Evolutionary conservation across 176 grass and related monocot genomes (phyloP), one percentile per base, ranked within the genome.

Genomic region (Aechmea fasciata): DNA sequence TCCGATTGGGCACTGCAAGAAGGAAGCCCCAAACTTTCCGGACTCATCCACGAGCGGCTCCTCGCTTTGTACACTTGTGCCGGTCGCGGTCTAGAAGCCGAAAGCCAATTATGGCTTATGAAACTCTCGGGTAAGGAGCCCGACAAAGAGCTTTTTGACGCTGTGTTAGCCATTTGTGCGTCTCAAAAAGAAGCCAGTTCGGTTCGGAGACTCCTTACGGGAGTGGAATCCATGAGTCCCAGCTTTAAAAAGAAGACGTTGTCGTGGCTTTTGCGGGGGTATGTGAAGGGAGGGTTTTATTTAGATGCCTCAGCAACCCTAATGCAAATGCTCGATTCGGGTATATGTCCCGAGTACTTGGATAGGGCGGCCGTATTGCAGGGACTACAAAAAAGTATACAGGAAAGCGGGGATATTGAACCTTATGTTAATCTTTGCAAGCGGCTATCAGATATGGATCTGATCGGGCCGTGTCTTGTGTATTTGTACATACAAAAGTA

Each of bases 191-290:
- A 96, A 78, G 80, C 51, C 15, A 73, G 78, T 76, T 83, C 88
- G 11, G 79, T 96, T 14, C 66, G 78, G 23, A 77, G 88, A 73
- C 78, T 96, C 64, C 83, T 96, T 49, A 73, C 88, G 49, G 88
- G 92, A 66, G 75, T 87, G 4, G 85, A 89, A 67, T 86, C 85
- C n/a, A 80, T 73, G 65, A 89, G 86, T 51, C 65, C 76, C 0
- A 77, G 79, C 67, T 75, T 72, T 75, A 89, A 78, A 66, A 92
- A 96, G 80, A 92, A 89, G 47, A 83, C 88, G 3, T 69, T 96
- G 61, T 96, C 92, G 85, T 92, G 88, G 88, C 81, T 96, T 20
- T 78, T 96, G 49, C 77, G 92, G 61, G 92, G 92, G 48, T 96
- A 96, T 28, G 67, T 92, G 71, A 96, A 96, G 76, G 92, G 88